Conservation (phyloP, 2,329 filamentous ascomycete species). For the Sporothrix euskadiensis region DNA sequence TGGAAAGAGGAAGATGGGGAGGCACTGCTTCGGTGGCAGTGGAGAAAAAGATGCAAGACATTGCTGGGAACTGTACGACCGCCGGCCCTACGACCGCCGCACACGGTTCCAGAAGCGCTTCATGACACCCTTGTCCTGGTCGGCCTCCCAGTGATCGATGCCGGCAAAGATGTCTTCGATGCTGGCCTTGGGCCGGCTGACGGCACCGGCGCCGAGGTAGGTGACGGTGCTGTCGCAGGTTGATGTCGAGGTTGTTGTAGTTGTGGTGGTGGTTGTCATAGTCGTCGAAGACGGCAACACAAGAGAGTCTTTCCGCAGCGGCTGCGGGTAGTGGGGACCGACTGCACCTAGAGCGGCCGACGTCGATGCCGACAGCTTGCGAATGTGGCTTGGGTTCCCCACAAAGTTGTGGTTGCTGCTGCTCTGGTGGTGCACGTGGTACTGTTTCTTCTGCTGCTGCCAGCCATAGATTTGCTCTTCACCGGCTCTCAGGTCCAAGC, state of each 20-base stretch:
- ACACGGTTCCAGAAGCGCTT: conserved; percentile 67
- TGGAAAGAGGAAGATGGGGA: conserved; percentile 5
- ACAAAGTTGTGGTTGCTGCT: conserved; percentile 29
- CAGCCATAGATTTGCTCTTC: conserved; percentile 73
- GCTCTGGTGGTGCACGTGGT: conserved; percentile 37
- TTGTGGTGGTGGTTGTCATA: not conserved
- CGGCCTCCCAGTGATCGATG: conserved; percentile 53
- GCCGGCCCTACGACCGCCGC: conserved; percentile 44
- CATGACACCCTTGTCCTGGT: conserved; percentile 56
- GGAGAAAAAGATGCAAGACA: not conserved
- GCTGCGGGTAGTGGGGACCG: conserved; percentile 1
- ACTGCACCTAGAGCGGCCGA: conserved; percentile 33
- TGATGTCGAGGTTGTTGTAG: not conserved
- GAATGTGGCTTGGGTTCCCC: conserved; percentile 26
- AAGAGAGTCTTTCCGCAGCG: not conserved
- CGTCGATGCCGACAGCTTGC: conserved; percentile 31
- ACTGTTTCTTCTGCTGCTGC: conserved; percentile 49
- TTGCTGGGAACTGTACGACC: not conserved
- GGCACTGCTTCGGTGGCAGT: not conserved
- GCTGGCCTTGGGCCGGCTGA: conserved; percentile 49
- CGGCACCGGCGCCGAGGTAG: conserved; percentile 38
- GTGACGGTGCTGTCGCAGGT: conserved; percentile 34
- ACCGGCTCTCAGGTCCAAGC: conserved; percentile 77
- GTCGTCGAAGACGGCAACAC: not conserved
- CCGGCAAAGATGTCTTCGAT: conserved; percentile 56